Evolutionary conservation across 805 yeast species (phyloP).

Genomic region (Nakazawaea wickerhamii): DNA sequence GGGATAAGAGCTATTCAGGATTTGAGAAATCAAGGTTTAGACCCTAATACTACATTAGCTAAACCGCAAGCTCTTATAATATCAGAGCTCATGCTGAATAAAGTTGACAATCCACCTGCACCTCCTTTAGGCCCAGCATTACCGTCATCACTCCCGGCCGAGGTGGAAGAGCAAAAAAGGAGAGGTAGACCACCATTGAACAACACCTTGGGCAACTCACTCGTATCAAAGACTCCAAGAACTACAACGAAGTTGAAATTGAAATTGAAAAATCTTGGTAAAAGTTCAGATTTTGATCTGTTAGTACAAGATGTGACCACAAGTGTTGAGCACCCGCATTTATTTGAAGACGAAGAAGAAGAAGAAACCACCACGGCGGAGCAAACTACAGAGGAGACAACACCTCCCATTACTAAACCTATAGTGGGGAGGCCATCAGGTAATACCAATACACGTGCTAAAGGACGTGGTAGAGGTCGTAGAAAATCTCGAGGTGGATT

Average conservation of each 20-base stretch:
- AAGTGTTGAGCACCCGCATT: constrained; percentile 29
- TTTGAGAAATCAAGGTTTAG: constrained; percentile 30
- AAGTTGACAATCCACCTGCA: constrained; percentile 4
- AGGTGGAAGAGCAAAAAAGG: constrained; percentile 1
- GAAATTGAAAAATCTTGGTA: constrained; percentile 12
- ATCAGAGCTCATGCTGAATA: constrained; percentile 3
- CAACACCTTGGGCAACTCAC: neutral
- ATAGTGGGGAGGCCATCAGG: neutral
- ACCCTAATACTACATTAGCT: constrained; percentile 37
- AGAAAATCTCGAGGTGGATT: constrained; percentile 13
- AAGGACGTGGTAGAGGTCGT: constrained; percentile 13
- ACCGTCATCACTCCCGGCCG: constrained; percentile 4
- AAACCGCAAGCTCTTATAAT: constrained; percentile 30
- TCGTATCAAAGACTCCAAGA: constrained; percentile 16
- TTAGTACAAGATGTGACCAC: constrained; percentile 29
- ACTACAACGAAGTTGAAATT: constrained; percentile 11
- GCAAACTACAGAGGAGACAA: neutral
- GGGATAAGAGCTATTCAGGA: constrained; percentile 34
- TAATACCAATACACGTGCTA: neutral
- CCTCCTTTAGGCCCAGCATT: neutral
- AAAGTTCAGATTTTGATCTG: constrained; percentile 12
- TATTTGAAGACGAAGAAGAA: constrained; percentile 33
- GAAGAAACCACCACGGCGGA: neutral
- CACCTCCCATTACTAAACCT: neutral
- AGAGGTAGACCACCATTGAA: neutral